These are phyloP conservation scores for Naganishia antarctica DNA, from an alignment of 768 basidiomycete genomes.

Conservation along the genomic window DNA sequence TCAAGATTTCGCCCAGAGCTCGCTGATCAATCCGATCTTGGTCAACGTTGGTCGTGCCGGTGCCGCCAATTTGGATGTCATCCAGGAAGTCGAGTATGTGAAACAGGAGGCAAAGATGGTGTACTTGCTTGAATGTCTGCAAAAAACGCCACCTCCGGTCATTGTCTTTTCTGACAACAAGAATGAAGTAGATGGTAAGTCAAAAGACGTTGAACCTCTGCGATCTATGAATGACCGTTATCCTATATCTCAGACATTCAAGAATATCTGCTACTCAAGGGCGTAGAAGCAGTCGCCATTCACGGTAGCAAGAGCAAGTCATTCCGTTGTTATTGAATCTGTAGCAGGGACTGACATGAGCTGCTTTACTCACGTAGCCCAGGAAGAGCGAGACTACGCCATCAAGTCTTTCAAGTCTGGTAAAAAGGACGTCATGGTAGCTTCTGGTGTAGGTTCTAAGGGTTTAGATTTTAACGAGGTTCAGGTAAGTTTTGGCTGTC, in stretches of 20 bases:
- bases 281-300: constrained; percentile 96
- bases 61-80: constrained; percentile 91
- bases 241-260: constrained; percentile 85
- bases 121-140: constrained; percentile 91
- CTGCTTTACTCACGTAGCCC: constrained; percentile 57
- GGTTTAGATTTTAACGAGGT: constrained; percentile 98
- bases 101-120: constrained; percentile 99
- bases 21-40: constrained; percentile 85
- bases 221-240: no score
- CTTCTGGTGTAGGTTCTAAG: constrained; percentile 94
- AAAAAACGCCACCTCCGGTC: constrained; percentile 96
- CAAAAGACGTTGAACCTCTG: background rate
- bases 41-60: constrained; percentile 98
- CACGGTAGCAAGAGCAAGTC: constrained; percentile 90
- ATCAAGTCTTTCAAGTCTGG: constrained; percentile 97
- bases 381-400: constrained; percentile 98
- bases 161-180: constrained; percentile 99
- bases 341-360: background rate
- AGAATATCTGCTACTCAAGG: constrained; percentile 91
- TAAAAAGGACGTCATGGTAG: constrained; percentile 98
- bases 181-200: constrained; percentile 96
- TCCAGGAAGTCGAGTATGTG: constrained; percentile 90
- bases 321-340: no score
- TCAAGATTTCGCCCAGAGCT: constrained; percentile 96
- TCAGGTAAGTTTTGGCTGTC: constrained; percentile 26